Conservation (phyloP, 441 rosid genomes). For the Gossypium lobatum region DNA sequence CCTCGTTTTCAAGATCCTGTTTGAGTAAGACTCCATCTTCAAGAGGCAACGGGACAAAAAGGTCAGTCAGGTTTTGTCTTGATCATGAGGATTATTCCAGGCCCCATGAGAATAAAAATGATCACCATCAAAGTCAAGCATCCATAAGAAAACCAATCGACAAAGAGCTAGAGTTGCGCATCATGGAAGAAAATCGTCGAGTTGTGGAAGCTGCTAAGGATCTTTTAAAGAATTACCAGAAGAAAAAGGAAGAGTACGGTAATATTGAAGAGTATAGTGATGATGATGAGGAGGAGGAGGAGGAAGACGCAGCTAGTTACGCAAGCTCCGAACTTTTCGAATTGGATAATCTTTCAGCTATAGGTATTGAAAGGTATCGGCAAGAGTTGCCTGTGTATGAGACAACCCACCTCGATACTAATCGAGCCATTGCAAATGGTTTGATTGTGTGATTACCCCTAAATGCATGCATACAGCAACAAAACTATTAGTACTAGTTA, state of each 20-base stretch:
- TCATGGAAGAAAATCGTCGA: constrained; percentile 48
- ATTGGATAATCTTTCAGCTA: constrained; percentile 69
- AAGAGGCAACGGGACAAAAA: constrained; percentile 28
- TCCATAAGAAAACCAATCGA: constrained; percentile 4
- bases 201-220: constrained; percentile 67
- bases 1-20: constrained; percentile 61
- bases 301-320: constrained; percentile 61
- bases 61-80: constrained; percentile 55
- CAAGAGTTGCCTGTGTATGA: constrained; percentile 92
- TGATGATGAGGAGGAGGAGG: constrained; percentile 27
- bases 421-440: constrained; percentile 71
- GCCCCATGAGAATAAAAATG: constrained; percentile 33
- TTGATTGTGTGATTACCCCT: constrained; percentile 43
- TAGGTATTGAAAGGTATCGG: constrained; percentile 63
- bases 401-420: constrained; percentile 65
- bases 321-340: constrained; percentile 93
- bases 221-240: constrained; percentile 52
- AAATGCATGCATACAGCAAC: not conserved
- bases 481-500: constrained; percentile 5
- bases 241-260: constrained; percentile 30
- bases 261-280: constrained; percentile 12
- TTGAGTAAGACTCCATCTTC: constrained; percentile 56
- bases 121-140: not conserved
- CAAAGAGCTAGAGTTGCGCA: constrained; percentile 35
- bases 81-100: constrained; percentile 41